Evolutionary conservation across 495 filamentous ascomycete species (phyloP), one percentile per base, ranked within the genome.

Genomic region (Penicillium flavigenum): DNA sequence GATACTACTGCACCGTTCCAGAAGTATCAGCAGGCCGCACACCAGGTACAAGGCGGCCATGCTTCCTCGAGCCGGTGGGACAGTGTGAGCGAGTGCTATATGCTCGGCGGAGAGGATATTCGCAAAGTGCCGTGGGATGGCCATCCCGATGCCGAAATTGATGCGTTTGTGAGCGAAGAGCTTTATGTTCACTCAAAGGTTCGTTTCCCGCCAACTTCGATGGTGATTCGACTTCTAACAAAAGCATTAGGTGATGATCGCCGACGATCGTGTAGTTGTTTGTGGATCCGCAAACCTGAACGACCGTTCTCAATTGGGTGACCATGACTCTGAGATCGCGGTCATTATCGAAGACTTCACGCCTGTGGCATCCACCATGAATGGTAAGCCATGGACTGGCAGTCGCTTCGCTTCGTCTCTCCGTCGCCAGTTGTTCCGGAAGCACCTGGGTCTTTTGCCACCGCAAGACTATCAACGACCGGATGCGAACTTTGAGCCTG

Each of bases 231-330:
- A 2, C n/a, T 17, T 17, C 64, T 72, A 66, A 72, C 62, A 36
- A 19, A 1, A 42, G 47, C 12, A 47, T 0, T 51, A 83, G 78
- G 82, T 96, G 36, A 83, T 96, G 60, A 93, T 98, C 68, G 92
- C 92, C 52, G 92, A 98, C 65, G 92, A 98, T 72, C 82, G 84
- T 6, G 74, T 90, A 49, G 93, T 91, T 29, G 92, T 98, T 68
- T 91, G 88, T 72, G 93, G 93, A 47, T 93, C 89, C 0, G 93
- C 93, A 34, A 98, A 98, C 71, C 72, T 98, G 42, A 98, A 98
- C 74, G 93, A 98, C 72, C 88, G 93, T 59, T 93, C 89, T 20
- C 93, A 98, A 71, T 81, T 96, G 16, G 93, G 93, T 17, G 79
- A 81, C 54, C 90, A 94, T 73, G 91, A 96, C 72, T 89, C 86